Percentiles rank a stretch among this genome's conserved stretches.
phyloP scores from a whole-genome alignment of 2,329 filamentous ascomycete genomes.

The Monascus ruber region DNA sequence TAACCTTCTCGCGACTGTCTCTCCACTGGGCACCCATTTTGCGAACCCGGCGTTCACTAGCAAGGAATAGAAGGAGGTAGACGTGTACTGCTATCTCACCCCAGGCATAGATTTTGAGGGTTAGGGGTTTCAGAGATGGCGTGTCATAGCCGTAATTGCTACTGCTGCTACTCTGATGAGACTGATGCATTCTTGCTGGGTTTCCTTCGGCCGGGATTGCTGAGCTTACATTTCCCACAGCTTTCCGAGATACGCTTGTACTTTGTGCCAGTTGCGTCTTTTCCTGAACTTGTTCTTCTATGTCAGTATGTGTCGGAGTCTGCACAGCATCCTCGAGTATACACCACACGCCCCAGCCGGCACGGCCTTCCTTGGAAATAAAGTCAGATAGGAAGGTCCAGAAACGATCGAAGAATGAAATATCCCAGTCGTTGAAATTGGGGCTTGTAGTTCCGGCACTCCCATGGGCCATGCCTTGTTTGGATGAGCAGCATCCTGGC shows the following conservation, averaged over 20 bases:
- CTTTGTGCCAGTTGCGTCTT: background rate
- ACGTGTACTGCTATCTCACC: slow-evolving; percentile 60
- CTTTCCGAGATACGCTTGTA: no score
- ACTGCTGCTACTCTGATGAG: no score
- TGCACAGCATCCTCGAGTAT: slow-evolving; percentile 13
- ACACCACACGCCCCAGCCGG: slow-evolving; percentile 38
- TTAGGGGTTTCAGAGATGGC: slow-evolving; percentile 15
- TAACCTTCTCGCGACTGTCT: slow-evolving; percentile 47
- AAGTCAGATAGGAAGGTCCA: slow-evolving; percentile 31
- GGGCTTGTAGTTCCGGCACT: no score
- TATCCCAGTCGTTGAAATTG: slow-evolving; percentile 16
- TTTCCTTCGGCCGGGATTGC: no score
- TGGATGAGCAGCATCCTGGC: no score
- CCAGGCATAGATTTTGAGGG: slow-evolving; percentile 64
- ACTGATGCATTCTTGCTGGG: no score
- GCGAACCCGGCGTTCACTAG: slow-evolving; percentile 52
- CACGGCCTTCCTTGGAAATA: slow-evolving; percentile 25
- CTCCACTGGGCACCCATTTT: slow-evolving; percentile 53
- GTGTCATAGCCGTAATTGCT: no score
- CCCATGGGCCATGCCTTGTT: no score
- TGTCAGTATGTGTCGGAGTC: background rate
- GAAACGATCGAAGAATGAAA: slow-evolving; percentile 25
- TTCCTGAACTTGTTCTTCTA: background rate
- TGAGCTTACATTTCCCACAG: no score
- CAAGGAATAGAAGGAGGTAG: slow-evolving; percentile 64